Conservation (phyloP, 1,139 yeast species). For the Debaryomyces subglobosus region DNA sequence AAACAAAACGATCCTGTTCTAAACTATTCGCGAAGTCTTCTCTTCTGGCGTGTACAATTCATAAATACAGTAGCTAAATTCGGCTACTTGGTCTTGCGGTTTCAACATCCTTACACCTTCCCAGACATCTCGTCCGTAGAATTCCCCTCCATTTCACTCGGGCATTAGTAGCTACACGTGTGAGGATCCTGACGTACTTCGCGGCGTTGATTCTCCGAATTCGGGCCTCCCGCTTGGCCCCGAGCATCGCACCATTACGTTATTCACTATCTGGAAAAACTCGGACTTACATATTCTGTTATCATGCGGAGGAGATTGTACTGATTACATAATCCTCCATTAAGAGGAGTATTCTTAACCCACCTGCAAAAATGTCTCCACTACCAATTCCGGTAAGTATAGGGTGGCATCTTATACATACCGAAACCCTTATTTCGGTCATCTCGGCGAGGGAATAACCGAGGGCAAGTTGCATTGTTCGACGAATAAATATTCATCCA, state of each 20-base stretch:
- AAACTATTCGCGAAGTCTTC: not conserved
- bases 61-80: not conserved
- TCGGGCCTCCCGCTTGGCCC: not conserved
- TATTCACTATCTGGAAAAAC: not conserved
- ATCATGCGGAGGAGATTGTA: not conserved
- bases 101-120: not conserved
- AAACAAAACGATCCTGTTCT: not conserved
- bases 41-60: not conserved
- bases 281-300: not conserved
- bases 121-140: not conserved
- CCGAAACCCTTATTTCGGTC: not conserved
- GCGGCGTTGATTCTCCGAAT: not conserved
- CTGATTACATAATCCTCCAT: not conserved
- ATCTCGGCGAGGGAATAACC: not conserved
- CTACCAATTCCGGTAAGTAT: not conserved
- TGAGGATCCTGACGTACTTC: not conserved
- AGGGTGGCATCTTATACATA: not conserved
- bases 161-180: not conserved
- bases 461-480: not conserved
- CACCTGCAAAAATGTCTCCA: not conserved
- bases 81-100: not conserved
- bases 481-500: not conserved
- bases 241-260: not conserved
- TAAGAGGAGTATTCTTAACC: constrained; percentile 1
- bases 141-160: not conserved